Base-by-base conservation (phyloP, 257 asterid genomes). In the Nemophila menziesii region DNA sequence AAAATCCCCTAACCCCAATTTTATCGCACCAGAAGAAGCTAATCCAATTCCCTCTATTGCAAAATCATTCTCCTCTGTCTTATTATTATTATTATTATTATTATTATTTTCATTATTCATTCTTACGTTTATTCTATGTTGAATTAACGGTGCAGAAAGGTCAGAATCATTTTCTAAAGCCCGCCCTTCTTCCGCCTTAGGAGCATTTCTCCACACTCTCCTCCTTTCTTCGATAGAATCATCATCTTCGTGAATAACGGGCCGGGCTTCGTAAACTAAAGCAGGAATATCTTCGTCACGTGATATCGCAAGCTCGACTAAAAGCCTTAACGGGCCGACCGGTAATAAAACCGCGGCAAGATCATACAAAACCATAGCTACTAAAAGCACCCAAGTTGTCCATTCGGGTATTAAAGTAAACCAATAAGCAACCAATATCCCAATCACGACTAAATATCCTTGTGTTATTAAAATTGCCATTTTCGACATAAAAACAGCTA, bases 231-330 rank as follows among this genome's bases (percentile, higher is more conserved):
- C 55, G 18, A 45, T 67, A 0, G 65, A 56, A 45, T 74, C 72
- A 22, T 17, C 39, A 54, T 55, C 26, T n/a, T n/a, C n/a, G n/a
- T n/a, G n/a, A 20, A 64, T 52, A 52, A 80, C 59, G 0, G 98
- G 98, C 2, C 96, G 70, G 0, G 98, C 96, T 73, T 89, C 98
- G 5, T 89, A 89, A n/a, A 89, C 98, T 26, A 90, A 69, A 49
- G 98, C 96, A 7, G 98, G 98, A n/a, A 89, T 81, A 49, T 85
- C 96, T 59, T 90, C 98, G 44, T 85, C 99, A 65, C 99, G 67
- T 17, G 89, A 69, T 23, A 81, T 77, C 3, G 96, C 96, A 47
- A 90, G 87, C 80, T 90, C 96, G 1, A 90, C 99, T 71, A 90
- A 70, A 49, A 89, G 77, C 71, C 93, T 80, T 65, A 84, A 56